A percentile compares a stretch with the other conserved stretches of the same genome.
Evolutionary conservation across 306 rosid species (phyloP).

Genomic region (Rubus parviflorus): DNA sequence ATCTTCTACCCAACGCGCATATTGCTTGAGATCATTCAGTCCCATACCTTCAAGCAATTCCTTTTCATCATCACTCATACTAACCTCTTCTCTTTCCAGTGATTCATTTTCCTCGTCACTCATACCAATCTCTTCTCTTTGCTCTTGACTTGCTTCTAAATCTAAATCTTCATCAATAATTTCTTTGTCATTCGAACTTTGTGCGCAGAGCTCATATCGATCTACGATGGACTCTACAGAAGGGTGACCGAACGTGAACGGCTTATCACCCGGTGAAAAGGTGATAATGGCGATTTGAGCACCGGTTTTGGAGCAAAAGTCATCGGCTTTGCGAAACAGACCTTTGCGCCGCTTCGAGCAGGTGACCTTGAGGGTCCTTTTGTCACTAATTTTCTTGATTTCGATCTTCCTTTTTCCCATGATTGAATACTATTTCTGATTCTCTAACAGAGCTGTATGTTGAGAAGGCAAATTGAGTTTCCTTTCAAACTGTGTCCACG

Average conservation of each 20-base stretch:
- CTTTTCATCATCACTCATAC: neutral
- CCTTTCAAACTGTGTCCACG: neutral
- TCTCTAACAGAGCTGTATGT: neutral
- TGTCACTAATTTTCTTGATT: neutral
- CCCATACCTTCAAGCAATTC: neutral
- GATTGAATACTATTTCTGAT: neutral
- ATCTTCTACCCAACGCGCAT: neutral
- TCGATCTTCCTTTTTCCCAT: neutral
- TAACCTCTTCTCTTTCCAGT: neutral
- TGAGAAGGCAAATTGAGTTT: neutral
- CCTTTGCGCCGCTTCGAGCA: neutral
- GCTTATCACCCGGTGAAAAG: neutral
- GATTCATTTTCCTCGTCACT: neutral
- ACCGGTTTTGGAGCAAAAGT: neutral
- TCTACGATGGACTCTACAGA: neutral
- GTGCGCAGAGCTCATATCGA: neutral
- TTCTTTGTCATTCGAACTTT: neutral
- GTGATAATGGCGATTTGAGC: constrained; percentile 6
- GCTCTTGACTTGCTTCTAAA: too few species aligned
- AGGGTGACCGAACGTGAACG: neutral
- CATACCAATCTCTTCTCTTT: neutral
- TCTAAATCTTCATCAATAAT: neutral
- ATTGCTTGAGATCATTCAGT: neutral
- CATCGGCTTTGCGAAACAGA: neutral
- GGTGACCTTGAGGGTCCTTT: neutral